Percentiles rank a stretch among this genome's conserved stretches.
These are phyloP conservation scores for Stagonosporopsis cucurbitacearum DNA, from an alignment of 2,329 filamentous ascomycete species.

Conservation along the genomic window DNA sequence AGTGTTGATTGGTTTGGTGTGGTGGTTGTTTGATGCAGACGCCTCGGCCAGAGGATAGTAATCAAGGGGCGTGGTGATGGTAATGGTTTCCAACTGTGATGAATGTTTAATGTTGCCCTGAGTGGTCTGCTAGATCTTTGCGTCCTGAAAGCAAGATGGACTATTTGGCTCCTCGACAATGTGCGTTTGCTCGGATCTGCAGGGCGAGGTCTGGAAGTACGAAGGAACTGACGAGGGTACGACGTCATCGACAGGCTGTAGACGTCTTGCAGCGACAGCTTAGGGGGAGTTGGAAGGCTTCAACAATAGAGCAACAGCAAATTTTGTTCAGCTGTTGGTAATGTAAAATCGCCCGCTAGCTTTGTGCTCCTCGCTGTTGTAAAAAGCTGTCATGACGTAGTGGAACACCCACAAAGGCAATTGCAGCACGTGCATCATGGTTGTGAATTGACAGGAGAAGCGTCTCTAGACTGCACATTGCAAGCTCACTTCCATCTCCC, in stretches of 20 bases:
- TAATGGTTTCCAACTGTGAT: neutral
- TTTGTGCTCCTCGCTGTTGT: neutral
- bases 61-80: neutral
- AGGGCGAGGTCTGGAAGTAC: constrained; percentile 8
- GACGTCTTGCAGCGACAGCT: constrained; percentile 3
- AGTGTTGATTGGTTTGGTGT: neutral
- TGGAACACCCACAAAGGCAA: neutral
- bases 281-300: neutral
- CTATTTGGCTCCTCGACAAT: constrained; percentile 7
- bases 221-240: constrained; percentile 19
- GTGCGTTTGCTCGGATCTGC: constrained; percentile 15
- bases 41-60: neutral
- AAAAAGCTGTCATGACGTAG: constrained; percentile 17
- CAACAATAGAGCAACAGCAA: neutral
- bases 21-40: neutral
- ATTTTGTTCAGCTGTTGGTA: neutral
- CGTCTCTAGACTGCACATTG: neutral
- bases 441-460: neutral
- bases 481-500: neutral
- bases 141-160: neutral
- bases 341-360: neutral
- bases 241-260: constrained; percentile 33
- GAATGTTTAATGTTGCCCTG: neutral
- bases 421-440: constrained; percentile 9
- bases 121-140: neutral